Evolutionary conservation across 257 asterid species (phyloP), one percentile per base, ranked within the genome.

Genomic region (Solanum peruvianum): DNA sequence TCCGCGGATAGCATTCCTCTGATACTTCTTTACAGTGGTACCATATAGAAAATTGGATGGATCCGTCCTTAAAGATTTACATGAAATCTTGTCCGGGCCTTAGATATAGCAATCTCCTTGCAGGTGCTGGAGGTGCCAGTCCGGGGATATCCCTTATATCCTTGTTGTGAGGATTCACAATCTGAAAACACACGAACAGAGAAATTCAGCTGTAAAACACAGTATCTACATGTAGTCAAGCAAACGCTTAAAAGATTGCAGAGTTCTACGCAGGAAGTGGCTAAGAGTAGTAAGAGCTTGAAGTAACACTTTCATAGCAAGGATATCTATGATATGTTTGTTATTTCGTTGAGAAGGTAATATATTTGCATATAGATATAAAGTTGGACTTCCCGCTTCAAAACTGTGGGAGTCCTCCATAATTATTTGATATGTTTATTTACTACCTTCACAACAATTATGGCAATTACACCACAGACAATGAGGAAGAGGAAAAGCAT

Each of bases 111-210:
- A 97, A 90, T 91, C 98, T 94, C 92, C 99, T 93, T n/a, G 96
- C 81, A 9, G 97, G 98, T 80, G 99, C 99, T 14, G 99, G 99
- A 69, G 99, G 99, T 35, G 99, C 99, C 86, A 97, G 88, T 87
- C 99, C 99, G 10, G 99, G 99, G 84, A 97, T 94, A 84, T 95
- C 98, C 89, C 98, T 90, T 88, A 95, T 94, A 91, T 89, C 90
- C 91, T 91, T 94, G 92, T 95, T 97, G 94, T 90, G 91, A 49
- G 99, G 99, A 90, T 97, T 89, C 91, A 95, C 99, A 58, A 96
- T 88, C 98, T 96, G 72, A 87, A 83, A 23, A 58, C 18, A 84
- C n/a, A 86, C 27, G 82, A 58, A 25, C 60, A 81, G 85, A 11
- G 31, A n/a, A 76, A 75, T 75, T 41, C 83, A 0, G 29, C 70